Evolutionary conservation across 805 yeast genomes (phyloP).

Genomic region (Cyberlindnera saturnus): DNA sequence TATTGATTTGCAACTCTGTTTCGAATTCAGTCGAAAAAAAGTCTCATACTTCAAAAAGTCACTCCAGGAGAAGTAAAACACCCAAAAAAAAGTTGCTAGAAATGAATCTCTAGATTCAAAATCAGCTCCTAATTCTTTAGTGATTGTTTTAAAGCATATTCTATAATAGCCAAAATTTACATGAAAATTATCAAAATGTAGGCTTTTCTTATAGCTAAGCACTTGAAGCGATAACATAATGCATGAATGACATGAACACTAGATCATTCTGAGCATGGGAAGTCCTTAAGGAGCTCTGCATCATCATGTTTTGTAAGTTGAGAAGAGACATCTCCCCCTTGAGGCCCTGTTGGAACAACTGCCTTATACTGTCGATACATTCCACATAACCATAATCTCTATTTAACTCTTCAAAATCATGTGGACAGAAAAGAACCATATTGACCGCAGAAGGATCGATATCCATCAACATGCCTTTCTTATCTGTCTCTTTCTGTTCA

Average conservation of each 20-base stretch:
- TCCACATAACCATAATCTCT: slow-evolving; percentile 5
- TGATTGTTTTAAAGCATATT: too few species aligned
- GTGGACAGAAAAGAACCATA: slow-evolving; percentile 15
- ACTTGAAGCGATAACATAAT: not conserved
- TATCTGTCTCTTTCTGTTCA: slow-evolving; percentile 1
- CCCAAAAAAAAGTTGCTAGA: too few species aligned
- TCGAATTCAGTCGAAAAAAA: too few species aligned
- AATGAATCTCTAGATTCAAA: too few species aligned
- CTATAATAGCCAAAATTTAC: too few species aligned
- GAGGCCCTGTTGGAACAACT: slow-evolving; percentile 1
- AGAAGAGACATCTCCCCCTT: slow-evolving; percentile 5
- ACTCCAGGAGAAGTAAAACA: too few species aligned
- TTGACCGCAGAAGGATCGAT: slow-evolving; percentile 1
- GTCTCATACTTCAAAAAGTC: too few species aligned
- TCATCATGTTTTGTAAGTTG: slow-evolving; percentile 15
- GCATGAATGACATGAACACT: slow-evolving; percentile 14
- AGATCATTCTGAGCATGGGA: slow-evolving; percentile 4
- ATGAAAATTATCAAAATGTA: too few species aligned
- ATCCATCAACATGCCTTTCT: not conserved
- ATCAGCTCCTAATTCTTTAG: too few species aligned
- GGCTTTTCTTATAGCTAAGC: not conserved
- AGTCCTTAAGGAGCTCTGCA: slow-evolving; percentile 10
- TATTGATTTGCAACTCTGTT: too few species aligned
- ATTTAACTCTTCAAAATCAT: slow-evolving; percentile 3
- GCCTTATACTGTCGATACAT: slow-evolving; percentile 3